Evolutionary conservation across 1,284 basidiomycete genomes (phyloP), one percentile per base, ranked within the genome.

Genomic region (Trametes sp.): DNA sequence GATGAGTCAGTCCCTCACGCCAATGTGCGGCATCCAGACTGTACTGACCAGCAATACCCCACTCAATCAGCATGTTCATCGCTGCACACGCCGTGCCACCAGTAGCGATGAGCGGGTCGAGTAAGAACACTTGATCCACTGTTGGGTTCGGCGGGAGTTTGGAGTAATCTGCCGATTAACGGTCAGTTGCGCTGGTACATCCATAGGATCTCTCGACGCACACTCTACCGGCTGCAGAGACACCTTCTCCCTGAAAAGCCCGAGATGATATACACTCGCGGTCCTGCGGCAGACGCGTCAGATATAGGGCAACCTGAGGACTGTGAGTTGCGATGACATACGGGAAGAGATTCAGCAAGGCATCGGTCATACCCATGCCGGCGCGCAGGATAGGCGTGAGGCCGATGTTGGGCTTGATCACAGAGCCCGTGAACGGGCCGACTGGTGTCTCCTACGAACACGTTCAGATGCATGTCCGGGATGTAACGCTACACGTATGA

Each of bases 221-320:
- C 91, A 96, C 86, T 98, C 96, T 38, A 98, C 95, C 4, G 96
- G 95, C 70, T 96, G 94, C 49, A 98, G 81, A 38, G 89, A 90
- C 19, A 92, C 86, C 74, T 96, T 97, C 78, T 98, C 96, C 57
- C 96, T 83, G 79, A 90, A 98, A 21, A 98, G 79, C 42, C 96
- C 96, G 49, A 98, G 85, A 74, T 98, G 95, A 67, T 96, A 94
- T 1, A 97, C 94, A 1, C 90, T 88, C 1, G 96, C 95, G 28
- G 81, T 73, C 21, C 90, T 92, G 65, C 9, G 23, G 28, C 14
- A 52, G 8, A 8, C 41, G 26, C 35, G 29, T 38, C 45, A 54
- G 35, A 28, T 41, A 16, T 26, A 7, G 35, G 49, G n/a, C n/a
- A n/a, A n/a, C n/a, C n/a, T n/a, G n/a, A 42, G 24, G 14, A 24